Conservation (phyloP, 2,329 filamentous ascomycete species). For the Calonectria leucothoes region DNA sequence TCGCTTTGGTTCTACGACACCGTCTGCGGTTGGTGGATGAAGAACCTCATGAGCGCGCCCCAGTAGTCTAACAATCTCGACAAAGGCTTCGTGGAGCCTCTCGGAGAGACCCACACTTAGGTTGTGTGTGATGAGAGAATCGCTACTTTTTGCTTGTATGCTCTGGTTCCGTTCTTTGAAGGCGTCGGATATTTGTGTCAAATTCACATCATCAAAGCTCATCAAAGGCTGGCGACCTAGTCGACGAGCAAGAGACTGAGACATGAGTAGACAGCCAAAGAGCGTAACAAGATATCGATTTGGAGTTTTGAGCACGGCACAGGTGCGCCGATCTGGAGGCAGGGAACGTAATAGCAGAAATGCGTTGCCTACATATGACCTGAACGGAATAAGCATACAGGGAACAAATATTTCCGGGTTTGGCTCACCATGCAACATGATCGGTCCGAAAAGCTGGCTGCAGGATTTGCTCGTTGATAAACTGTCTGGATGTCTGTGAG, state of each 20-base stretch:
- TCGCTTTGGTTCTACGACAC: background rate
- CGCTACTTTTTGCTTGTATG: background rate
- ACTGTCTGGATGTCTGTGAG: background rate
- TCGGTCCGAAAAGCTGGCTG: slow-evolving; percentile 20
- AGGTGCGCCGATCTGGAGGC: background rate
- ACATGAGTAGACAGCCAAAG: slow-evolving; percentile 11
- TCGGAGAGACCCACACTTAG: slow-evolving; percentile 9
- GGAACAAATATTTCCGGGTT: too few relatives aligned
- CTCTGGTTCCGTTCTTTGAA: slow-evolving; percentile 11
- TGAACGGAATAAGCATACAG: background rate
- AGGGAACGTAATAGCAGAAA: slow-evolving; percentile 16
- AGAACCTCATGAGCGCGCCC: slow-evolving; percentile 10
- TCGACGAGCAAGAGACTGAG: slow-evolving; percentile 16
- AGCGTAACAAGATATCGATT: background rate
- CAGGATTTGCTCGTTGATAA: background rate
- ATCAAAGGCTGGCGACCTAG: slow-evolving; percentile 1
- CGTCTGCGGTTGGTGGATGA: slow-evolving; percentile 10
- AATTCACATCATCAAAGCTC: slow-evolving; percentile 15
- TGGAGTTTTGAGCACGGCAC: background rate
- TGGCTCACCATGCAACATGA: slow-evolving; percentile 13
- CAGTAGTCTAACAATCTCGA: slow-evolving; percentile 8
- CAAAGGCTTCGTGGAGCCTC: slow-evolving; percentile 13
- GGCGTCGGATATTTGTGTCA: slow-evolving; percentile 1
- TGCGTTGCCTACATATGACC: slow-evolving; percentile 21
- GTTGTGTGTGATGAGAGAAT: background rate